Evolutionary conservation across 495 filamentous ascomycete genomes (phyloP), one percentile per base, ranked within the genome.

Genomic region (Penicillium paradoxum): DNA sequence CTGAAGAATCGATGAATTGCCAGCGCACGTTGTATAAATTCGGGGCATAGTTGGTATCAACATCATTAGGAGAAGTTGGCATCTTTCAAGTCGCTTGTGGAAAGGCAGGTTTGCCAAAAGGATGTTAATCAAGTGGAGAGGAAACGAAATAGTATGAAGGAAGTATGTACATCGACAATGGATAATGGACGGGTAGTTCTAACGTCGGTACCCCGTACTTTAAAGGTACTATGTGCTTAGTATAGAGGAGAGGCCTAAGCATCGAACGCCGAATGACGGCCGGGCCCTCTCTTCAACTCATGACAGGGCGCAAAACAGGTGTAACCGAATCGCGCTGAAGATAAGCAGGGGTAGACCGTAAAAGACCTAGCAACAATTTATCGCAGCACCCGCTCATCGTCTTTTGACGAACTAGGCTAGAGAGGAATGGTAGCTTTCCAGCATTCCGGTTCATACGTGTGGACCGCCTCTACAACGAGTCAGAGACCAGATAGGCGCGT

Each of bases 1-100:
- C 64, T 8, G 73, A 72, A 48, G 64, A 48, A 39, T 75, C 70
- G 53, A 75, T 75, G 45, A 75, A 75, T 50, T 74, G 71, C 68
- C 70, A 75, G 24, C 67, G 66, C 36, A 56, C 57, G 22, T 57
- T 54, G 39, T 53, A 36, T 30, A 49, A 19, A 11, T 51, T 56
- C 29, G 51, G 11, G 5, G 45, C 15, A 24, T 40, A 34, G 42
- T 33, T 51, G 24, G 50, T 30, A n/a, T 11, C 25, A 2, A 24
- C 14, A 0, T 38, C 14, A 18, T 46, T 41, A 32, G 33, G 24
- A 30, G 51, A 4, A 45, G 43, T 34, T n/a, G 66, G 45, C 64
- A 65, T 67, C 3, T 36, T 53, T 44, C 25, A 15, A 15, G 6
- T 19, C 1, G 17, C 11, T 0, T 15, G 18, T 24, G 10, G 4